A percentile compares a stretch with the other conserved stretches of the same genome.
These are phyloP conservation scores for Forsythia suspensa DNA, from an alignment of 257 asterid genomes.

Conservation along the genomic window DNA sequence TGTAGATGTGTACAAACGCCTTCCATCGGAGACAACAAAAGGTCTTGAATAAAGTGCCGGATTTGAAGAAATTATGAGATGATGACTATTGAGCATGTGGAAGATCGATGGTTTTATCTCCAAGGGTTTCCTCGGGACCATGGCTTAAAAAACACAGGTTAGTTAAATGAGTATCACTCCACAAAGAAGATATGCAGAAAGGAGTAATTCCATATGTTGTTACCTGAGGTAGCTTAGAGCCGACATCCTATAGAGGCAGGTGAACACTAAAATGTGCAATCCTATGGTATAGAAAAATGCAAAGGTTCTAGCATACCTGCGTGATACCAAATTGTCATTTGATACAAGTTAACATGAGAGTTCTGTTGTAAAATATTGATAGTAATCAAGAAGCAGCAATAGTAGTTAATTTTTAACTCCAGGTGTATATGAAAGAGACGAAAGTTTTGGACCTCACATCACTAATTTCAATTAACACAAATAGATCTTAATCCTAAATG, in stretches of 20 bases:
- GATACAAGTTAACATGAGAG: constrained; percentile 7
- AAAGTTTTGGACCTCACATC: not conserved
- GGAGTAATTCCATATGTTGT: not conserved
- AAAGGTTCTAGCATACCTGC: constrained; percentile 90
- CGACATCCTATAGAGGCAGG: constrained; percentile 97
- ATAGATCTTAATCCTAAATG: not conserved
- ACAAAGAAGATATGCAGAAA: constrained; percentile 10
- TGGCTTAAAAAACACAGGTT: constrained; percentile 56
- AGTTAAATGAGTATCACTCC: constrained; percentile 19
- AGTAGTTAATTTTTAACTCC: not conserved
- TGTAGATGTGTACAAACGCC: not conserved
- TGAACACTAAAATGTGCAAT: constrained; percentile 89
- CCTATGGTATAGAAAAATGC: constrained; percentile 97
- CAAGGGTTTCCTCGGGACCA: constrained; percentile 66
- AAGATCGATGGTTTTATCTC: constrained; percentile 57
- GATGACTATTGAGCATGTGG: constrained; percentile 51
- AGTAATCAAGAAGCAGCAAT: not conserved
- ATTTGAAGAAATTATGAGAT: not conserved
- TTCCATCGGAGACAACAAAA: not conserved
- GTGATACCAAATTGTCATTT: constrained; percentile 11
- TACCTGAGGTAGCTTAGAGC: constrained; percentile 94
- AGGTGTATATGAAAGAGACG: not conserved
- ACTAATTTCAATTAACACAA: not conserved
- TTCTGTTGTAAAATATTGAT: not conserved
- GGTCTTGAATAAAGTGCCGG: not conserved